Evolutionary conservation across 768 basidiomycete genomes (phyloP).

Genomic region (Hygrophorus russula): DNA sequence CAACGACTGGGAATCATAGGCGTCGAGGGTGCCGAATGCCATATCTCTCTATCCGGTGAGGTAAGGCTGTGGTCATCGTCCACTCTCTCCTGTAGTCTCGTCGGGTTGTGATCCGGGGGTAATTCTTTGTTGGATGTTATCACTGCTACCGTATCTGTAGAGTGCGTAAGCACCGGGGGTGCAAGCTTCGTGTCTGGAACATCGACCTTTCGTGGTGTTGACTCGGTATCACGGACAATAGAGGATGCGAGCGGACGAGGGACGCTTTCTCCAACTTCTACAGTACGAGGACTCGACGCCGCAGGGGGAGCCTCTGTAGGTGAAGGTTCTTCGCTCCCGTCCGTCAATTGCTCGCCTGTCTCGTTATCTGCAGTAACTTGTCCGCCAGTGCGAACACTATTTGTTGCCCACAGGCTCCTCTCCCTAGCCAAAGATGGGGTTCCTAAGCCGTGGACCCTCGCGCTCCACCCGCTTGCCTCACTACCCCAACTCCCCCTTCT

Average conservation of each 20-base stretch:
- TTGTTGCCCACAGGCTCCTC: slow-evolving; percentile 49
- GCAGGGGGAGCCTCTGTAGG: background rate
- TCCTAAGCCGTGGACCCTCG: slow-evolving; percentile 39
- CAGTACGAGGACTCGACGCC: slow-evolving; percentile 2
- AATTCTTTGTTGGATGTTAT: background rate
- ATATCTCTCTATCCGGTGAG: background rate
- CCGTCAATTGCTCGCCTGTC: slow-evolving; percentile 18
- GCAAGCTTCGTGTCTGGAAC: slow-evolving; percentile 6
- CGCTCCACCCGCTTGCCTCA: slow-evolving; percentile 82
- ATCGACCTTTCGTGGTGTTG: too few relatives aligned
- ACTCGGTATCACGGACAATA: too few relatives aligned
- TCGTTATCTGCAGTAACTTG: slow-evolving; percentile 28
- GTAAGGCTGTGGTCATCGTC: background rate
- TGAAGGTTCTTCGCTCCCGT: slow-evolving; percentile 17
- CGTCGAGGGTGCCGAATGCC: background rate
- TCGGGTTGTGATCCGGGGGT: background rate
- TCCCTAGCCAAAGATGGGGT: slow-evolving; percentile 37
- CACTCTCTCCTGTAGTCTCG: background rate
- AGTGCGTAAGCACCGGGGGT: background rate
- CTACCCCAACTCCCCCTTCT: slow-evolving; percentile 89
- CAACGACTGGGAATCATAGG: background rate
- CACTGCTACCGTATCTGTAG: background rate
- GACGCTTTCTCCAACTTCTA: too few relatives aligned
- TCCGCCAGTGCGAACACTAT: slow-evolving; percentile 48
- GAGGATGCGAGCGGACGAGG: too few relatives aligned